These are phyloP conservation scores for Xerocomellus amylosporus DNA, from an alignment of 768 basidiomycete species.

Conservation along the genomic window DNA sequence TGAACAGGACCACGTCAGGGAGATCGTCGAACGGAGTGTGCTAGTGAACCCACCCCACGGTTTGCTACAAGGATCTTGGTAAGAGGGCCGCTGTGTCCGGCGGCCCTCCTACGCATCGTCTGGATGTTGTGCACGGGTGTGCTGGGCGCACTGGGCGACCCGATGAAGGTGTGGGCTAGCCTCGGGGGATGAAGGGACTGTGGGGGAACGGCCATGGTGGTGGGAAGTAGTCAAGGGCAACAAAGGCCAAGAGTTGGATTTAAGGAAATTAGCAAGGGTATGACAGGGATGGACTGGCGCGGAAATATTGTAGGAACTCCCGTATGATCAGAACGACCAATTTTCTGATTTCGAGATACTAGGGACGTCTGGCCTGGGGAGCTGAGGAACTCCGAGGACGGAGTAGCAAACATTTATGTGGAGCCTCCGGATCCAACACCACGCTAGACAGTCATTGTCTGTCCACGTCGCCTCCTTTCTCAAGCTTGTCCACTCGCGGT, in stretches of 20 bases:
- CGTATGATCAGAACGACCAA: too few species aligned
- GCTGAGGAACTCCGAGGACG: too few species aligned
- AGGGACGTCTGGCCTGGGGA: too few species aligned
- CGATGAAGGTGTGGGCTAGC: constrained; percentile 68
- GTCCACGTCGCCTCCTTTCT: not conserved
- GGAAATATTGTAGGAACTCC: too few species aligned
- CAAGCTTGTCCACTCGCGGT: constrained; percentile 6
- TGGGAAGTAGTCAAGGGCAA: constrained; percentile 12
- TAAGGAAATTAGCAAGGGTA: constrained; percentile 2
- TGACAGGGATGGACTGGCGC: not conserved
- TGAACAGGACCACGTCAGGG: constrained; percentile 4
- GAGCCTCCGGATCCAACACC: too few species aligned
- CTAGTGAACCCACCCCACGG: constrained; percentile 65
- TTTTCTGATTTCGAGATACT: too few species aligned
- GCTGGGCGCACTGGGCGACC: constrained; percentile 72
- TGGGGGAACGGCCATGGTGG: constrained; percentile 29
- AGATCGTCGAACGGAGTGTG: constrained; percentile 7
- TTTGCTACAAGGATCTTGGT: constrained; percentile 93
- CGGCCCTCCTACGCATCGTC: constrained; percentile 86
- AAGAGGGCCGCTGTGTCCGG: constrained; percentile 85
- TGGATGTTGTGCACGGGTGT: constrained; percentile 90
- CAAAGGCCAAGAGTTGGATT: not conserved
- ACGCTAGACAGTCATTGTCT: not conserved
- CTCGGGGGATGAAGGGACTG: constrained; percentile 65
- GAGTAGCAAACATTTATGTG: too few species aligned